Evolutionary conservation across 768 basidiomycete genomes (phyloP).

Genomic region (Hypholoma sublateritium): DNA sequence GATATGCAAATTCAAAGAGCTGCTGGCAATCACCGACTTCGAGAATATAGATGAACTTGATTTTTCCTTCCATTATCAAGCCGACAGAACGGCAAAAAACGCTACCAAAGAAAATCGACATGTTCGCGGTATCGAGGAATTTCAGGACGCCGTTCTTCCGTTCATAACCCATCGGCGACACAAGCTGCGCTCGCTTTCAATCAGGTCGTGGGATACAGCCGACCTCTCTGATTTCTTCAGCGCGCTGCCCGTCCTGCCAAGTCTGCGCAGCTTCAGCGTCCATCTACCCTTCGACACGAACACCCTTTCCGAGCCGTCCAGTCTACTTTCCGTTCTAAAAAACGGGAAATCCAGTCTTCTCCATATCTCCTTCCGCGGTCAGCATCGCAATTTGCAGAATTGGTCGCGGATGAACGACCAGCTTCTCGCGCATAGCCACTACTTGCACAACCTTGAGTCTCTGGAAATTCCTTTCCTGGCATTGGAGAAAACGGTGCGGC

Average conservation of each 20-base stretch:
- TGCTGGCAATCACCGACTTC: slow-evolving; percentile 28
- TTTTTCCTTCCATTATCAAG: slow-evolving; percentile 31
- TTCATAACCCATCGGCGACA: slow-evolving; percentile 28
- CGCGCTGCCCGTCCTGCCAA: slow-evolving; percentile 24
- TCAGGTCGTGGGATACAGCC: slow-evolving; percentile 30
- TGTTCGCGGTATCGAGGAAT: slow-evolving; percentile 8
- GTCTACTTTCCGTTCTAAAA: slow-evolving; percentile 20
- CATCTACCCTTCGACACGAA: slow-evolving; percentile 20
- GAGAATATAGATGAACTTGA: slow-evolving; percentile 31
- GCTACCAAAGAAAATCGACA: slow-evolving; percentile 1
- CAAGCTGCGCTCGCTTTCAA: slow-evolving; percentile 27
- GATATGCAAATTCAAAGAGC: slow-evolving; percentile 29
- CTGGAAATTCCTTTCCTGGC: slow-evolving; percentile 24
- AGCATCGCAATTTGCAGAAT: neutral
- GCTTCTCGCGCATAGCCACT: slow-evolving; percentile 7
- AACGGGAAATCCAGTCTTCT: slow-evolving; percentile 19
- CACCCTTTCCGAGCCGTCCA: slow-evolving; percentile 24
- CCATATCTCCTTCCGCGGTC: slow-evolving; percentile 22
- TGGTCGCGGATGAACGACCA: slow-evolving; percentile 14
- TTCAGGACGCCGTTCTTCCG: slow-evolving; percentile 26
- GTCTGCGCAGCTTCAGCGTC: slow-evolving; percentile 23
- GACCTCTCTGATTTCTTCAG: slow-evolving; percentile 34
- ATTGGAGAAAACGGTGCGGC: slow-evolving; percentile 14
- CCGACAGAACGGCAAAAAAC: neutral
- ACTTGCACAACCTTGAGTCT: slow-evolving; percentile 17